These are phyloP conservation scores for Camelina laxa DNA, from an alignment of 345 rosid species.

Conservation along the genomic window DNA sequence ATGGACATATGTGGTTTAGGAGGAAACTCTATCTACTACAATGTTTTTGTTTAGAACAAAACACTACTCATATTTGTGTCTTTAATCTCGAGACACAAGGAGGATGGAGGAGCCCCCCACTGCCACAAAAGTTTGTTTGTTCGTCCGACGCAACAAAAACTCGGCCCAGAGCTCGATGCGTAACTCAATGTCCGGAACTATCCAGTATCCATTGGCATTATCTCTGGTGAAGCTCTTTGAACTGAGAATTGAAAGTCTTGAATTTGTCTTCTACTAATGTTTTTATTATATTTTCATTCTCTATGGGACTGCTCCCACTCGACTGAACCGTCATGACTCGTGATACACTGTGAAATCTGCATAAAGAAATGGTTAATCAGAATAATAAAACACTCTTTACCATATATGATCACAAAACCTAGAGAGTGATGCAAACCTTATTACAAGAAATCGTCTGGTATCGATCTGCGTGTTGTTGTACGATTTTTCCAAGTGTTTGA, in stretches of 20 bases:
- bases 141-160: too few species aligned
- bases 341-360: slow-evolving; percentile 88
- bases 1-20: too few species aligned
- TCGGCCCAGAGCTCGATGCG: too few species aligned
- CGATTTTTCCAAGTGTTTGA: slow-evolving; percentile 86
- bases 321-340: slow-evolving; percentile 69
- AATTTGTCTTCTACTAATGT: slow-evolving; percentile 81
- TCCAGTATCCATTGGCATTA: slow-evolving; percentile 98
- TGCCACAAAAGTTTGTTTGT: too few species aligned
- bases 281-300: slow-evolving; percentile 55
- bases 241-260: slow-evolving; percentile 80
- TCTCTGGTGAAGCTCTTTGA: slow-evolving; percentile 87
- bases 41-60: too few species aligned
- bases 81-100: too few species aligned
- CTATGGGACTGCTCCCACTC: slow-evolving; percentile 41
- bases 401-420: slow-evolving; percentile 40
- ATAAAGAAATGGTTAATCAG: too few species aligned
- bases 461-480: slow-evolving; percentile 83
- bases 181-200: slow-evolving; percentile 85
- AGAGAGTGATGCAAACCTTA: slow-evolving; percentile 41
- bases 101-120: too few species aligned
- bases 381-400: background rate
- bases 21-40: too few species aligned
- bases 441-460: slow-evolving; percentile 93
- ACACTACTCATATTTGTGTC: too few species aligned